phyloP scores from a whole-genome alignment of 1,284 basidiomycete species.

The Austropuccinia psidii region DNA sequence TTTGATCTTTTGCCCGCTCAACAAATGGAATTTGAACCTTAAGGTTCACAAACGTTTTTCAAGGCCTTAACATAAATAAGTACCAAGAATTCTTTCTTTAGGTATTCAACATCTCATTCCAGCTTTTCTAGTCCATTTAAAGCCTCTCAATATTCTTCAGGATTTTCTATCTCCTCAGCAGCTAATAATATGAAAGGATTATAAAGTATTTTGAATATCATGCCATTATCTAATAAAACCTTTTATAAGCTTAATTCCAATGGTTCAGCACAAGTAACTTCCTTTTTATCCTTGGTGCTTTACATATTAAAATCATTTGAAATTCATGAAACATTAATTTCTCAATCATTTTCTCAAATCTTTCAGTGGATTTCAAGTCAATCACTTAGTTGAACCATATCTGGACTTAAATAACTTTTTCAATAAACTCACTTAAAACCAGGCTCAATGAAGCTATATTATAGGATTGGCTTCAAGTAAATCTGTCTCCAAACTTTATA shows the following conservation, averaged over 20 bases:
- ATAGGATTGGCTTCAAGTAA: conserved; percentile 83
- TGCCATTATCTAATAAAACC: background rate
- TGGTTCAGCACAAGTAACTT: conserved; percentile 54
- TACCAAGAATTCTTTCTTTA: conserved; percentile 49
- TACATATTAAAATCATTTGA: conserved; percentile 76
- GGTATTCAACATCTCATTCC: conserved; percentile 39
- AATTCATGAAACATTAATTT: conserved; percentile 78
- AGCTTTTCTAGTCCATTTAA: background rate
- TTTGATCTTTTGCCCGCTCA: conserved; percentile 67
- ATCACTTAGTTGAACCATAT: conserved; percentile 85
- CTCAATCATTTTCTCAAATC: conserved; percentile 92
- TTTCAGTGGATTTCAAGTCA: conserved; percentile 79
- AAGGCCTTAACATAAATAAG: conserved; percentile 58
- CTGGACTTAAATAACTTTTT: conserved; percentile 85
- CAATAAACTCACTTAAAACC: conserved; percentile 82
- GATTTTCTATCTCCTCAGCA: no score
- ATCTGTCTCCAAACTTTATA: conserved; percentile 68
- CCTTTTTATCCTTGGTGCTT: conserved; percentile 76
- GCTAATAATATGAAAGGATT: conserved; percentile 37
- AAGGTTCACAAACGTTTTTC: conserved; percentile 71
- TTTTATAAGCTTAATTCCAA: conserved; percentile 52
- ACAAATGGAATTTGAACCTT: conserved; percentile 85
- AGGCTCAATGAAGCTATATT: conserved; percentile 74
- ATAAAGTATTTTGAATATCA: conserved; percentile 27
- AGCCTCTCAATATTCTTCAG: background rate